Evolutionary conservation across 2,329 filamentous ascomycete genomes (phyloP).

Genomic region (Metarhizium sp.): DNA sequence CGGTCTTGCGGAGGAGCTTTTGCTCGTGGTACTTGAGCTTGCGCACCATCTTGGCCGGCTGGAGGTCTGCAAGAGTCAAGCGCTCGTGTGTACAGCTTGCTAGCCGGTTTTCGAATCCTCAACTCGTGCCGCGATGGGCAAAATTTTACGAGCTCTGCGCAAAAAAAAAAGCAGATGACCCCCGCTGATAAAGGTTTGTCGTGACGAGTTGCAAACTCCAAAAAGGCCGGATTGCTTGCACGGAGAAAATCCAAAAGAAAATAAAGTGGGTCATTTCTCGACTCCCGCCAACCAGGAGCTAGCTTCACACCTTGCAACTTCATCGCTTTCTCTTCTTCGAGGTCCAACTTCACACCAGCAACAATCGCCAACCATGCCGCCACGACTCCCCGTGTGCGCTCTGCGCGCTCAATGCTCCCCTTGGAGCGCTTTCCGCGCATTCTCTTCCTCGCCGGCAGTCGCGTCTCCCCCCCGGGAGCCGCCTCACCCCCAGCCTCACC

Average conservation of each 20-base stretch:
- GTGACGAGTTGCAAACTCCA: no score
- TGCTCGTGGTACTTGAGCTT: constrained; percentile 97
- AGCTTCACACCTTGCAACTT: not conserved
- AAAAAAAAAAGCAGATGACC: no score
- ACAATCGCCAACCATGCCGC: constrained; percentile 3
- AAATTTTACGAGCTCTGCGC: no score
- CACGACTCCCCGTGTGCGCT: constrained; percentile 1
- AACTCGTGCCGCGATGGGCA: no score
- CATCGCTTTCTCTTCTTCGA: not conserved
- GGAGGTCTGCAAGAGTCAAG: not conserved
- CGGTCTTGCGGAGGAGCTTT: constrained; percentile 85
- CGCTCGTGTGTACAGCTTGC: not conserved
- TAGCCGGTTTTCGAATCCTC: not conserved
- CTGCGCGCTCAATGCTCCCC: not conserved
- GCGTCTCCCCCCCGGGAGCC: constrained; percentile 15
- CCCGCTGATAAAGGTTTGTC: no score
- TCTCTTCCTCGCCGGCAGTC: constrained; percentile 19
- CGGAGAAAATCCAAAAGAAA: not conserved
- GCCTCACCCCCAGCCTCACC: not conserved
- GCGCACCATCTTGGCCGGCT: constrained; percentile 62
- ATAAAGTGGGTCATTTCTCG: not conserved
- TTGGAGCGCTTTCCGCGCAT: constrained; percentile 11
- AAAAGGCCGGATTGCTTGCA: no score
- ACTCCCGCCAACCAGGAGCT: not conserved
- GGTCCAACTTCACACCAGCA: not conserved